These are phyloP conservation scores for Ceratocystis alfenasii DNA, from an alignment of 2,329 filamentous ascomycete species.

Conservation along the genomic window DNA sequence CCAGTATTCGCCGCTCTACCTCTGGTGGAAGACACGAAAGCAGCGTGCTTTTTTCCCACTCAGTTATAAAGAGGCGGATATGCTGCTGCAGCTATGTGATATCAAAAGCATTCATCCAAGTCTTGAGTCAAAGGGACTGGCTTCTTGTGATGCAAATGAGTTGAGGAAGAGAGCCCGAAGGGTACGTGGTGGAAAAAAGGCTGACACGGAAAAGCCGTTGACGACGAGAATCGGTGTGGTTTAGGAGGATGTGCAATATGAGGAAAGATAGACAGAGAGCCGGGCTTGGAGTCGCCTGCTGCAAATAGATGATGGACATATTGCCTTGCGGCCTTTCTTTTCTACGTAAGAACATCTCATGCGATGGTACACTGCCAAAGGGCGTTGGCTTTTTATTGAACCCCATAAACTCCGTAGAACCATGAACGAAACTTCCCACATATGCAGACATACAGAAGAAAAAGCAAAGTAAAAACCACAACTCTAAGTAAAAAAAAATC, in stretches of 20 bases:
- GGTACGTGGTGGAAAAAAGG: not conserved
- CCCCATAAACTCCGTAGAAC: slow-evolving; percentile 10
- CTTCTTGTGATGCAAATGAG: not conserved
- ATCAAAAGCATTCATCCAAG: not conserved
- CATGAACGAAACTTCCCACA: slow-evolving; percentile 12
- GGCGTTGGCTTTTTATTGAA: slow-evolving; percentile 9
- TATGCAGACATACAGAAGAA: slow-evolving; percentile 1
- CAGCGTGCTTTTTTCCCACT: slow-evolving; percentile 13
- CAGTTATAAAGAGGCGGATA: slow-evolving; percentile 10
- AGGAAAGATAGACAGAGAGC: not conserved
- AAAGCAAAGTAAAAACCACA: not conserved
- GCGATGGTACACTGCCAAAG: not conserved
- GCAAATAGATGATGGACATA: not conserved
- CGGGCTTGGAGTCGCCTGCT: no score
- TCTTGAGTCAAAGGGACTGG: not conserved
- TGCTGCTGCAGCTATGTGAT: slow-evolving; percentile 2
- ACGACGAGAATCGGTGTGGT: not conserved
- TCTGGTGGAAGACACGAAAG: slow-evolving; percentile 20
- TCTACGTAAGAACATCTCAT: not conserved
- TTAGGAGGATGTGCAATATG: not conserved
- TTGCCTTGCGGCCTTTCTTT: not conserved
- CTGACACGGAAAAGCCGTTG: not conserved
- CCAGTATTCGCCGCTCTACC: slow-evolving; percentile 7
- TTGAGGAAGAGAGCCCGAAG: not conserved
- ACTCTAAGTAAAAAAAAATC: not conserved